Conservation (phyloP, 2,329 filamentous ascomycete species). For the Fonsecaea nubica region DNA sequence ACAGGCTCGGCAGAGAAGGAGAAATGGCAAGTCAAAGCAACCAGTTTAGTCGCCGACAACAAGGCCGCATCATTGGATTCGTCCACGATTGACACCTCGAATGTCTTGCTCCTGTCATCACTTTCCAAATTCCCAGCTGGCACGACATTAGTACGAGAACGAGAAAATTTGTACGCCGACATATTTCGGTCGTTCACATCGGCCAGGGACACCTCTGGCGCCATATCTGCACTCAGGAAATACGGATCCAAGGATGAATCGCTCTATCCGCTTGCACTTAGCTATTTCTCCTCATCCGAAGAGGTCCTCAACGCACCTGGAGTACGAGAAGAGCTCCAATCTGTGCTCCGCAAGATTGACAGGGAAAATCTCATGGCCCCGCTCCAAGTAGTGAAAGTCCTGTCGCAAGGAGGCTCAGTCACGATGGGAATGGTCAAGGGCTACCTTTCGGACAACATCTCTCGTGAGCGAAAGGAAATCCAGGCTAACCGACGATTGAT, state of each 20-base stretch:
- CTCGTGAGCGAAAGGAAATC: conserved; percentile 86
- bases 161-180: conserved; percentile 88
- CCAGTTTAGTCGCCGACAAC: conserved; percentile 79
- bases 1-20: conserved; percentile 68
- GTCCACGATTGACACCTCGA: conserved; percentile 85
- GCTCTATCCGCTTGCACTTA: conserved; percentile 87
- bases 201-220: conserved; percentile 87
- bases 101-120: conserved; percentile 89
- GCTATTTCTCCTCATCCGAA: conserved; percentile 89
- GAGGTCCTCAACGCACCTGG: conserved; percentile 84
- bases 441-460: conserved; percentile 87
- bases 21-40: conserved; percentile 89
- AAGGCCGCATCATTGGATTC: conserved; percentile 47
- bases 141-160: conserved; percentile 89
- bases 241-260: conserved; percentile 91
- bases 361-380: conserved; percentile 92
- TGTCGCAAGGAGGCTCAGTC: conserved; percentile 79
- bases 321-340: conserved; percentile 73
- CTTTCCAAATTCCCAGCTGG: conserved; percentile 88
- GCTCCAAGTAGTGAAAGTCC: conserved; percentile 92
- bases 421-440: conserved; percentile 98
- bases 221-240: conserved; percentile 86
- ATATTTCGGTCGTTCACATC: conserved; percentile 97
- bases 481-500: conserved; percentile 81
- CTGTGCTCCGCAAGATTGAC: conserved; percentile 84